A percentile compares a stretch with the other conserved stretches of the same genome.
Conservation (phyloP, 768 basidiomycete genomes). For the Gymnopilus dilepis region DNA sequence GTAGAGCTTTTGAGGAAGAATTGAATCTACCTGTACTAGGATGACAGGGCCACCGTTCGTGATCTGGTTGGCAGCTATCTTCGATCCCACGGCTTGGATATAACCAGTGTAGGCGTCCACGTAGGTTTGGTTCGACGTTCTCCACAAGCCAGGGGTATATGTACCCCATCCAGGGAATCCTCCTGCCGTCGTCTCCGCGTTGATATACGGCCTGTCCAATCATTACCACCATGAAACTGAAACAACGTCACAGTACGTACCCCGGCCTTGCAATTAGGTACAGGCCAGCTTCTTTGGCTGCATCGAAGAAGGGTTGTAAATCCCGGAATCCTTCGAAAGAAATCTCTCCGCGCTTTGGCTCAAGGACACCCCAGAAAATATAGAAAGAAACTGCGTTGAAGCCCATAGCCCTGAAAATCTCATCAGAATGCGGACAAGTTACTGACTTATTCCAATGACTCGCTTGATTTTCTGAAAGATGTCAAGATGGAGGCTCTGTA, state of each 20-base stretch:
- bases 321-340: constrained; percentile 61
- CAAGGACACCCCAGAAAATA: constrained; percentile 49
- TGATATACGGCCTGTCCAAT: constrained; percentile 48
- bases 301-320: constrained; percentile 57
- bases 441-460: constrained; percentile 10
- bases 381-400: constrained; percentile 52
- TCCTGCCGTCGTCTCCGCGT: constrained; percentile 55
- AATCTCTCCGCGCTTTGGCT: constrained; percentile 52
- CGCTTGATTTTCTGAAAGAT: constrained; percentile 51
- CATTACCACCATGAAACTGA: too few species aligned
- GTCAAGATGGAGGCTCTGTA: constrained; percentile 48
- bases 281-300: constrained; percentile 58
- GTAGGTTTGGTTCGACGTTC: constrained; percentile 46
- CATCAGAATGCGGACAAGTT: not conserved
- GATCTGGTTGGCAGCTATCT: constrained; percentile 58
- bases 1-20: not conserved
- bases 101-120: constrained; percentile 56
- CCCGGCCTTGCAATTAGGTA: constrained; percentile 60
- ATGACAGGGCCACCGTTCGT: constrained; percentile 64
- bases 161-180: constrained; percentile 65
- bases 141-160: constrained; percentile 51
- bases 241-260: too few species aligned
- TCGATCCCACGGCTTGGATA: constrained; percentile 49
- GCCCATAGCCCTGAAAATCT: constrained; percentile 39
- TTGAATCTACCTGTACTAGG: constrained; percentile 38